Conservation (phyloP, 2,329 filamentous ascomycete species). For the Scedosporium boydii region DNA sequence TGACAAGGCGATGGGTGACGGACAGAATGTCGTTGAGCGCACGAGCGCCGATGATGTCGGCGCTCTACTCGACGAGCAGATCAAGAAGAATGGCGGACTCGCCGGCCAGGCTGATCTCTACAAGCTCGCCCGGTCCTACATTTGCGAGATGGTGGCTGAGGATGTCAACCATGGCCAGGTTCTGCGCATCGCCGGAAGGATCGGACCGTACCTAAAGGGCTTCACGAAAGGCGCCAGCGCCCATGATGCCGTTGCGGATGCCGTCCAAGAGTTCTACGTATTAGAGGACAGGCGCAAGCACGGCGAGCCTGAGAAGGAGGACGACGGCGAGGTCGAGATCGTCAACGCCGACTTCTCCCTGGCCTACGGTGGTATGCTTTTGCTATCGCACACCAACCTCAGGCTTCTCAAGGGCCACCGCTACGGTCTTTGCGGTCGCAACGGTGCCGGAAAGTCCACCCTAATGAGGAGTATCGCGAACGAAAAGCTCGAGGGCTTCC, state of each 20-base stretch:
- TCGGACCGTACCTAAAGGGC: conserved; percentile 66
- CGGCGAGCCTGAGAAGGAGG: conserved; percentile 74
- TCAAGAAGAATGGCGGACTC: conserved; percentile 60
- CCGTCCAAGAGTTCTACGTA: conserved; percentile 68
- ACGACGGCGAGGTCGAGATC: conserved; percentile 89
- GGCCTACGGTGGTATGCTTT: conserved; percentile 93
- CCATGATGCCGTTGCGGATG: conserved; percentile 54
- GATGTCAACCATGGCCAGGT: conserved; percentile 78
- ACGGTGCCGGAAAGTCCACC: conserved; percentile 97
- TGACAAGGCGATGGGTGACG: conserved; percentile 80
- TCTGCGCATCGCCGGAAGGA: conserved; percentile 57
- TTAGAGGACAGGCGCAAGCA: conserved; percentile 82
- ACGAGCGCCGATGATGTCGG: conserved; percentile 64
- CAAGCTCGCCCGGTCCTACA: conserved; percentile 60
- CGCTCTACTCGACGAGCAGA: conserved; percentile 63
- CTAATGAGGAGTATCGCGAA: conserved; percentile 94
- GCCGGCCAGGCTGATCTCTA: conserved; percentile 52
- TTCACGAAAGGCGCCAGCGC: conserved; percentile 55
- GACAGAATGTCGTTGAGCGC: conserved; percentile 56
- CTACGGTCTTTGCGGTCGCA: conserved; percentile 93
- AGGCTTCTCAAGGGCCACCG: conserved; percentile 91
- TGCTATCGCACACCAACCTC: conserved; percentile 92
- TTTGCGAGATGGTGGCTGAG: conserved; percentile 77
- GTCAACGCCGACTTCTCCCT: conserved; percentile 97
- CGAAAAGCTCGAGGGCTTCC: conserved; percentile 95